phyloP scores from a whole-genome alignment of 2,329 filamentous ascomycete species.

The Cytospora leucostoma region DNA sequence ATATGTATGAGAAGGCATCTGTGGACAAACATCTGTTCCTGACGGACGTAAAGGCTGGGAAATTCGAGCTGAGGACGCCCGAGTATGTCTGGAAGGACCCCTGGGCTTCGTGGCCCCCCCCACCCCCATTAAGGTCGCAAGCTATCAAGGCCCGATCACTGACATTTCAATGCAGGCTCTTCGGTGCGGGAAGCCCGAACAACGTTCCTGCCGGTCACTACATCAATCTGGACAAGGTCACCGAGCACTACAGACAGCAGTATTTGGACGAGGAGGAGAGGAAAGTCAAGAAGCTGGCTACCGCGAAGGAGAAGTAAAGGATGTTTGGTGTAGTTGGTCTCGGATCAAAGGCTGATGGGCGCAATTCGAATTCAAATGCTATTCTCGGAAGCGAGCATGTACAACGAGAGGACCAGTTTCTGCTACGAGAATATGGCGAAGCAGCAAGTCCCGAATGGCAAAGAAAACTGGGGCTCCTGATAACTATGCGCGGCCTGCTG shows the following conservation, averaged over 20 bases:
- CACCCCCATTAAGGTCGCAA: not conserved
- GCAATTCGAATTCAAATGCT: constrained; percentile 3
- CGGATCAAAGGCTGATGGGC: constrained; percentile 10
- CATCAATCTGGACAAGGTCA: constrained; percentile 56
- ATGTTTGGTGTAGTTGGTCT: not conserved
- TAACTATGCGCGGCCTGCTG: no score
- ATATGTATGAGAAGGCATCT: constrained; percentile 56
- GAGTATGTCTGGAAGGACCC: constrained; percentile 50
- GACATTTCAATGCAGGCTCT: constrained; percentile 42
- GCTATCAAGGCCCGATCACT: not conserved
- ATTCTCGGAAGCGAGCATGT: not conserved
- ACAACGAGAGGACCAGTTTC: no score
- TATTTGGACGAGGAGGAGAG: constrained; percentile 57
- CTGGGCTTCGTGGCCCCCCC: not conserved
- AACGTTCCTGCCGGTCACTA: constrained; percentile 59
- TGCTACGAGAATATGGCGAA: no score
- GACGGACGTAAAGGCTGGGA: constrained; percentile 46
- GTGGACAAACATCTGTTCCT: constrained; percentile 59
- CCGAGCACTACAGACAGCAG: constrained; percentile 59
- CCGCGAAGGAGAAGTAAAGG: constrained; percentile 38
- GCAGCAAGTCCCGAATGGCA: no score
- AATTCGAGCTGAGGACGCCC: constrained; percentile 56
- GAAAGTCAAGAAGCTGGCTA: constrained; percentile 52
- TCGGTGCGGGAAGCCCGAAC: constrained; percentile 52
- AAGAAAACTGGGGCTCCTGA: no score